These are phyloP conservation scores for Fraxinus cuspidata DNA, from an alignment of 257 asterid genomes.

Conservation along the genomic window DNA sequence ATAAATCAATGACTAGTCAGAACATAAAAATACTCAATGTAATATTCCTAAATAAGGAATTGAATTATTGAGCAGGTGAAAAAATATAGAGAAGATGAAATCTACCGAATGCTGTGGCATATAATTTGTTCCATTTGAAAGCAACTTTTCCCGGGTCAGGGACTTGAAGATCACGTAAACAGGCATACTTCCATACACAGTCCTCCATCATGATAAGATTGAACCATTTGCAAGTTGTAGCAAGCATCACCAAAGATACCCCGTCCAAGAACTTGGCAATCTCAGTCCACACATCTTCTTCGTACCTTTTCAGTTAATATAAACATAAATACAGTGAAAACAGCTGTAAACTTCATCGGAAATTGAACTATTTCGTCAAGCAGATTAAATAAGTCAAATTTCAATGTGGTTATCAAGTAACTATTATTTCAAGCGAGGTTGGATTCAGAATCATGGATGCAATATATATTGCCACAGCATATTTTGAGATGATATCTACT, in stretches of 20 bases:
- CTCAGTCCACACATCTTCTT: constrained; percentile 91
- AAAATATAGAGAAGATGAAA: constrained; percentile 19
- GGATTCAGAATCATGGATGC: background rate
- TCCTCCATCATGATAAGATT: constrained; percentile 67
- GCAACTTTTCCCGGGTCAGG: constrained; percentile 69
- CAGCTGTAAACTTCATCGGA: constrained; percentile 8
- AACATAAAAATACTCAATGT: background rate
- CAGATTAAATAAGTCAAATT: background rate
- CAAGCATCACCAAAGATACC: constrained; percentile 80
- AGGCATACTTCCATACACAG: constrained; percentile 77
- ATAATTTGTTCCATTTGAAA: constrained; percentile 76
- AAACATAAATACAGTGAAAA: constrained; percentile 17
- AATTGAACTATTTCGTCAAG: background rate
- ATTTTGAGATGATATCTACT: background rate
- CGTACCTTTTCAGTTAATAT: constrained; percentile 53
- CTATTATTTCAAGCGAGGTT: background rate
- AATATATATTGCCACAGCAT: background rate
- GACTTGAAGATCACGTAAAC: constrained; percentile 91
- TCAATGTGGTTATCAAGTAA: background rate
- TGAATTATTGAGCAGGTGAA: background rate
- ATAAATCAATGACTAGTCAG: constrained; percentile 19
- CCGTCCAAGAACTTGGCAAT: constrained; percentile 93
- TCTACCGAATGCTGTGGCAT: constrained; percentile 79
- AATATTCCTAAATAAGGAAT: background rate
- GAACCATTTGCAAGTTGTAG: constrained; percentile 81